Percentiles rank a stretch among this genome's conserved stretches.
Evolutionary conservation across 2,329 filamentous ascomycete genomes (phyloP).

Genomic region (Lachnellula subtilissima): DNA sequence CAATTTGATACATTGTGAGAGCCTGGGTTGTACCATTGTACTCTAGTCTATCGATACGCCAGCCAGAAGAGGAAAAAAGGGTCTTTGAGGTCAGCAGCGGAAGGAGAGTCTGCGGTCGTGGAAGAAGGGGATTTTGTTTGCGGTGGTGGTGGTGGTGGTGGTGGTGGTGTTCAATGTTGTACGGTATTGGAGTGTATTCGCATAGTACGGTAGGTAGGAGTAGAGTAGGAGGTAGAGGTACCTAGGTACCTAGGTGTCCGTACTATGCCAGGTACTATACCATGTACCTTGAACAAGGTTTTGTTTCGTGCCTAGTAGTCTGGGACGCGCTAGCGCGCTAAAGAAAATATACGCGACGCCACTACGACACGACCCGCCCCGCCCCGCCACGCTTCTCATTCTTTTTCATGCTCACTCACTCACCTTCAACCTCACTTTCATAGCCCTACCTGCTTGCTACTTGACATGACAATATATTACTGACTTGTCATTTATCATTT

Average conservation of each 20-base stretch:
- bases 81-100: no score
- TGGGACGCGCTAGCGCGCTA: background rate
- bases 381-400: no score
- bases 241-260: no score
- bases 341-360: background rate
- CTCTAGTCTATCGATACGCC: background rate
- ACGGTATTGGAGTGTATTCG: no score
- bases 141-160: background rate
- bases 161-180: background rate
- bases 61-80: background rate
- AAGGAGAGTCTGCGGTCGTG: background rate
- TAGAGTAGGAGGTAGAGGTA: no score
- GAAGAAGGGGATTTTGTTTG: background rate
- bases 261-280: no score
- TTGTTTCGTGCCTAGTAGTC: no score
- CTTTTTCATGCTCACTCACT: background rate
- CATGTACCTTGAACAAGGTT: no score
- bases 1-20: conserved; percentile 3
- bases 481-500: no score
- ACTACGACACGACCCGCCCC: background rate
- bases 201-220: no score
- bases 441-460: no score
- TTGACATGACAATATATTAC: no score
- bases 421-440: background rate
- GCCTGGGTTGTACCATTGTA: conserved; percentile 7